Evolutionary conservation across 176 grass and related monocot species (phyloP).

Genomic region (Carex myosuroides): DNA sequence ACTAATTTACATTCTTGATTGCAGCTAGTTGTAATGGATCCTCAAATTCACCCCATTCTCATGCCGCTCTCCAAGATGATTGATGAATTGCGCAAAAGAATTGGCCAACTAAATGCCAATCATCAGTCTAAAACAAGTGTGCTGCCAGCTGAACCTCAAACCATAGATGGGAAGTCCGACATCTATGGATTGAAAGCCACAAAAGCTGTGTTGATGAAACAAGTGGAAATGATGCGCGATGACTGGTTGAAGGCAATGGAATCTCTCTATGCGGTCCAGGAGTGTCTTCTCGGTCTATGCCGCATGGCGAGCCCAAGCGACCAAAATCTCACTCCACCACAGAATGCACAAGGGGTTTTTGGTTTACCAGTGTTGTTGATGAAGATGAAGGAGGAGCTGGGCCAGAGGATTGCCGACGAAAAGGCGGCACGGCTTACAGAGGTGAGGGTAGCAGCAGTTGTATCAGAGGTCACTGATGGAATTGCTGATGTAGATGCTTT

Average conservation of each 20-base stretch:
- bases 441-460: no score
- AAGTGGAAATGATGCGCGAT: background rate
- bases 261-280: background rate
- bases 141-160: background rate
- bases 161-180: background rate
- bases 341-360: background rate
- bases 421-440: background rate
- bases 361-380: background rate
- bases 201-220: background rate
- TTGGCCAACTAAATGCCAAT: background rate
- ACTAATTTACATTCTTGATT: background rate
- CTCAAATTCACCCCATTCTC: background rate
- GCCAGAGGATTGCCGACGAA: background rate
- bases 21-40: background rate
- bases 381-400: background rate
- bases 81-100: background rate
- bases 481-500: background rate
- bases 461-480: background rate
- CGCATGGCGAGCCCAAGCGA: background rate
- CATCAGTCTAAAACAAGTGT: background rate
- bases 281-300: background rate
- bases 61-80: background rate
- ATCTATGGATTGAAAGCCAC: background rate
- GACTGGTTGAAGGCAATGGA: conserved; percentile 11
- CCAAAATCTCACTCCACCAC: background rate